A percentile compares a stretch with the other conserved stretches of the same genome.
These are phyloP conservation scores for Magnaporthiopsis incrustans DNA, from an alignment of 2,329 filamentous ascomycete species.

Conservation along the genomic window DNA sequence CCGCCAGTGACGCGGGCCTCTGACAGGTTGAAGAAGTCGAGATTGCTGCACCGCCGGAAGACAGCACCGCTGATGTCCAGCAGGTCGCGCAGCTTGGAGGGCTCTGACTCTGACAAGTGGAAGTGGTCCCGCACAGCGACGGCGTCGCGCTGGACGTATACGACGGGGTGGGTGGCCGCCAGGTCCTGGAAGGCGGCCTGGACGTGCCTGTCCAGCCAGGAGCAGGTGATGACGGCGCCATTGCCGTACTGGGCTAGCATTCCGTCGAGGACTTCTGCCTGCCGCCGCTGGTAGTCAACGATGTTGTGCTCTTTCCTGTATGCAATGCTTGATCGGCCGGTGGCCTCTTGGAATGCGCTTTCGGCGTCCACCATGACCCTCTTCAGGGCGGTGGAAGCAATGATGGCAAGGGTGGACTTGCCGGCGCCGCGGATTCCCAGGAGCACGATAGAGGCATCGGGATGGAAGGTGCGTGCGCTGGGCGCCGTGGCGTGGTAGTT, in stretches of 20 bases:
- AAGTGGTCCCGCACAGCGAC: slow-evolving; percentile 58
- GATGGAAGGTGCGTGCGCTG: slow-evolving; percentile 31
- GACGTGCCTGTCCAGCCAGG: slow-evolving; percentile 58
- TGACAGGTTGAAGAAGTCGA: slow-evolving; percentile 70
- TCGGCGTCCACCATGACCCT: slow-evolving; percentile 63
- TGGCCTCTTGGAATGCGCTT: slow-evolving; percentile 55
- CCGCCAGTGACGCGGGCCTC: slow-evolving; percentile 34
- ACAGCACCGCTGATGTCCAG: slow-evolving; percentile 48
- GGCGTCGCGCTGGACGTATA: slow-evolving; percentile 60
- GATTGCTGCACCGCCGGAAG: slow-evolving; percentile 60
- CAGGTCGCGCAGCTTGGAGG: slow-evolving; percentile 48
- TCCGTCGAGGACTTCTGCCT: slow-evolving; percentile 52
- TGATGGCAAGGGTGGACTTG: slow-evolving; percentile 68
- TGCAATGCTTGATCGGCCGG: slow-evolving; percentile 50
- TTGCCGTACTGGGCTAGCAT: slow-evolving; percentile 51
- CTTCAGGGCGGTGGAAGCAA: slow-evolving; percentile 63
- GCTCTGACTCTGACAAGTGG: slow-evolving; percentile 44
- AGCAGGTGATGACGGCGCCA: slow-evolving; percentile 63
- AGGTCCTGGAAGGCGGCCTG: slow-evolving; percentile 55
- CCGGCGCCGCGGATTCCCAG: slow-evolving; percentile 67
- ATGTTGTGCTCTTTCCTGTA: slow-evolving; percentile 58
- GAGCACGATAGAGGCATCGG: slow-evolving; percentile 63
- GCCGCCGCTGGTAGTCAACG: slow-evolving; percentile 53
- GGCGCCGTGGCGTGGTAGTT: slow-evolving; percentile 15
- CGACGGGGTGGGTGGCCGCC: slow-evolving; percentile 57